A percentile compares a stretch with the other conserved stretches of the same genome.
These are phyloP conservation scores for Trematosphaeria pertusa DNA, from an alignment of 2,329 filamentous ascomycete species.

Conservation along the genomic window DNA sequence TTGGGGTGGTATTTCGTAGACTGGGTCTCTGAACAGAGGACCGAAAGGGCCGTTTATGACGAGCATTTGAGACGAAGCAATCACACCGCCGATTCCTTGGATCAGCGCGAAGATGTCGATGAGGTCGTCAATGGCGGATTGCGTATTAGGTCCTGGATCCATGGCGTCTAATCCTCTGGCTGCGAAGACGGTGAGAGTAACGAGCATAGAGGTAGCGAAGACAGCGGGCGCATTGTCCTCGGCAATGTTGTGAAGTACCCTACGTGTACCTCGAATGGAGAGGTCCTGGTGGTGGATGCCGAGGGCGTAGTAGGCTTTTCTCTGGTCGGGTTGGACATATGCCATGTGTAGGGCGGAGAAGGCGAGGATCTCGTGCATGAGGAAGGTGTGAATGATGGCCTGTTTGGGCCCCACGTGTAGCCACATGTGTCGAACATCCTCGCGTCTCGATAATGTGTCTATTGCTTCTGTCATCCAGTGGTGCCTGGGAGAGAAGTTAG, in stretches of 20 bases:
- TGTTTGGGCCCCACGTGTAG: conserved; percentile 41
- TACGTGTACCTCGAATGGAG: conserved; percentile 41
- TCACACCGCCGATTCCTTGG: conserved; percentile 43
- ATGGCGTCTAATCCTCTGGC: conserved; percentile 35
- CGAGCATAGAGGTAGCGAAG: conserved; percentile 38
- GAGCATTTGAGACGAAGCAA: conserved; percentile 24
- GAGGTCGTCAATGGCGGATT: conserved; percentile 37
- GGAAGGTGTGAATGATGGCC: conserved; percentile 43
- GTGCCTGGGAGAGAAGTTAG: conserved; percentile 31
- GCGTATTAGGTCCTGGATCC: conserved; percentile 8
- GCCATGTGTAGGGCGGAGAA: conserved; percentile 50
- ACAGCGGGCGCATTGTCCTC: conserved; percentile 39
- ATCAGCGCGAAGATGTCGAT: conserved; percentile 45
- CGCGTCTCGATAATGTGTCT: conserved; percentile 28
- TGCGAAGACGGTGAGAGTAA: conserved; percentile 41
- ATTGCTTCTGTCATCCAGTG: conserved; percentile 41
- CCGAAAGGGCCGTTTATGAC: conserved; percentile 34
- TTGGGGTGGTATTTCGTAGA: conserved; percentile 30
- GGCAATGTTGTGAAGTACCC: conserved; percentile 35
- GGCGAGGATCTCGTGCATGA: conserved; percentile 53
- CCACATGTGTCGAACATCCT: conserved; percentile 43
- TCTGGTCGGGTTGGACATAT: conserved; percentile 32
- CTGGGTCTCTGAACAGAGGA: conserved; percentile 26
- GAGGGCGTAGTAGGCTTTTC: conserved; percentile 38
- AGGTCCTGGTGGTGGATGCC: conserved; percentile 47